Percentiles rank a stretch among this genome's conserved stretches.
phyloP scores from a whole-genome alignment of 2,329 filamentous ascomycete species.

The Ceratocystis variospora region DNA sequence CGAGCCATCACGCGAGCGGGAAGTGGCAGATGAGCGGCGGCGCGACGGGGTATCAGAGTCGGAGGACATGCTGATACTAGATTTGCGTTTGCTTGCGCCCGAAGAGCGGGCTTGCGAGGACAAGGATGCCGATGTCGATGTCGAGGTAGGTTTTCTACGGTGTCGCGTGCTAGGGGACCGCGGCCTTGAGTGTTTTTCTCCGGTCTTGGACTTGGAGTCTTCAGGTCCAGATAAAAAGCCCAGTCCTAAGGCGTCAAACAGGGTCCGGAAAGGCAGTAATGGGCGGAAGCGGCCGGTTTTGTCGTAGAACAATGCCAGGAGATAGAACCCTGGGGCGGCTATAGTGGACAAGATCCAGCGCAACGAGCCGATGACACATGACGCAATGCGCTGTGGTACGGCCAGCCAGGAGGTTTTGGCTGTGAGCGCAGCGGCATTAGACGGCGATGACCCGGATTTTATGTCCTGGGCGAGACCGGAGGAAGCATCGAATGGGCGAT shows the following conservation, averaged over 20 bases:
- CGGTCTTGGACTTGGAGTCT: not conserved
- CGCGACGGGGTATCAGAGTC: conserved; percentile 15
- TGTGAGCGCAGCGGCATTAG: not conserved
- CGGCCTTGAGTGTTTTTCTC: conserved; percentile 6
- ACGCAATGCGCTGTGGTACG: conserved; percentile 55
- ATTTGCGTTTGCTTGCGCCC: conserved; percentile 41
- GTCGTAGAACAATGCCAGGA: conserved; percentile 73
- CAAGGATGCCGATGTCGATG: conserved; percentile 25
- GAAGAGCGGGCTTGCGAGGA: conserved; percentile 24
- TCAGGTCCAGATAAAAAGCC: not conserved
- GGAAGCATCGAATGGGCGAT: conserved; percentile 11
- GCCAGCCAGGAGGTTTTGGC: conserved; percentile 32
- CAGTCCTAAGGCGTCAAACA: conserved; percentile 31
- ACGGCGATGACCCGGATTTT: conserved; percentile 21
- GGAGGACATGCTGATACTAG: conserved; percentile 12
- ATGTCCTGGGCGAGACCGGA: conserved; percentile 54
- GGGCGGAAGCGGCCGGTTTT: conserved; percentile 66
- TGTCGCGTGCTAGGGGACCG: conserved; percentile 5
- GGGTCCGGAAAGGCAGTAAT: conserved; percentile 55
- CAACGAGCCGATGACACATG: conserved; percentile 59
- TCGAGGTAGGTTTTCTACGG: conserved; percentile 10
- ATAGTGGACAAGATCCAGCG: conserved; percentile 67
- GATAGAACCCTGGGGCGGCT: conserved; percentile 64
- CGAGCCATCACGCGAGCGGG: conserved; percentile 36
- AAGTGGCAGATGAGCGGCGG: conserved; percentile 24